Evolutionary conservation across 2,329 filamentous ascomycete genomes (phyloP).

Genomic region (Coniella vitis): DNA sequence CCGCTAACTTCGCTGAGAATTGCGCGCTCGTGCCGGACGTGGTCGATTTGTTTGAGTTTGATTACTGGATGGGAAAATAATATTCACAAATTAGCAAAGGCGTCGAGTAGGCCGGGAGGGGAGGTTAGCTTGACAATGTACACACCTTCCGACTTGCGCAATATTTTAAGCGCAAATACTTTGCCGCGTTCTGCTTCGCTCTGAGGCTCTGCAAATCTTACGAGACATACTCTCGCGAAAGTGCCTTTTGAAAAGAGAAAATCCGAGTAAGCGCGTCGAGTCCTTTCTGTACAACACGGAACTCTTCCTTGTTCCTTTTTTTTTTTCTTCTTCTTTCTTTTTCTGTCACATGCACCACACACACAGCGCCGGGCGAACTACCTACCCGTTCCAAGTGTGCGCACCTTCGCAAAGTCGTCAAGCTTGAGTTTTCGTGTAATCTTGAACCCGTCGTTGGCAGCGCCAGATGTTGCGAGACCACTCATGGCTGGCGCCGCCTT

Average conservation of each 20-base stretch:
- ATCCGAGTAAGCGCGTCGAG: slow-evolving; percentile 4
- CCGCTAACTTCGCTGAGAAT: slow-evolving; percentile 72
- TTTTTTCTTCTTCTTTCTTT: not conserved
- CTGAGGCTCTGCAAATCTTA: slow-evolving; percentile 50
- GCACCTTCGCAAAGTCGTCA: slow-evolving; percentile 64
- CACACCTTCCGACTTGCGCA: slow-evolving; percentile 56
- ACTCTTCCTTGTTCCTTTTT: not conserved
- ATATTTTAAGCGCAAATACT: slow-evolving; percentile 77
- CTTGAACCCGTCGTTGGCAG: slow-evolving; percentile 24
- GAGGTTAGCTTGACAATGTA: not conserved
- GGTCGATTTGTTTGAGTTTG: slow-evolving; percentile 78
- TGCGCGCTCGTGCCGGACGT: slow-evolving; percentile 75
- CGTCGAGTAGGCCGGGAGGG: not conserved
- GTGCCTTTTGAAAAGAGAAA: slow-evolving; percentile 46
- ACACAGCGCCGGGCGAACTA: slow-evolving; percentile 8
- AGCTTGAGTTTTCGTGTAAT: slow-evolving; percentile 28
- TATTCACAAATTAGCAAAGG: no score
- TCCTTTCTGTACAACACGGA: not conserved
- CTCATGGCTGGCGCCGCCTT: slow-evolving; percentile 3
- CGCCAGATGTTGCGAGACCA: slow-evolving; percentile 9
- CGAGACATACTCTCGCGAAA: slow-evolving; percentile 77
- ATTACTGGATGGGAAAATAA: slow-evolving; percentile 54
- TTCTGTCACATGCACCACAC: not conserved
- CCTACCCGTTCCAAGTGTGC: slow-evolving; percentile 69
- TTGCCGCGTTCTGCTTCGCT: slow-evolving; percentile 47